phyloP scores from a whole-genome alignment of 441 rosid genomes.

The Croton setiger region DNA sequence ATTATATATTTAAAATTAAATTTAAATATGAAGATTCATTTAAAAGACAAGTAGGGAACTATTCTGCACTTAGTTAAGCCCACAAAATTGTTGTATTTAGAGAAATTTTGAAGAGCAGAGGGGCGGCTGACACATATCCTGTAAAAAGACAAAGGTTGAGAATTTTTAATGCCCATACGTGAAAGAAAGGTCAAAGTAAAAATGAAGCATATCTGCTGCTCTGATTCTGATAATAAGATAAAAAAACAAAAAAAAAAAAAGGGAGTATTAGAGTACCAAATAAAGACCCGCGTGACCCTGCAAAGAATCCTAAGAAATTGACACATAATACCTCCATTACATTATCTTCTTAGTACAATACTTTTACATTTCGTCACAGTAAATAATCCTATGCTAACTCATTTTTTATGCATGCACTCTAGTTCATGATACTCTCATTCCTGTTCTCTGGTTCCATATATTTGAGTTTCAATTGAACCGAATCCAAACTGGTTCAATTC shows the following conservation, averaged over 20 bases:
- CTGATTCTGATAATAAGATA: not conserved
- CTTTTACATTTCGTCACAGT: too few relatives aligned
- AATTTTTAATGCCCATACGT: not conserved
- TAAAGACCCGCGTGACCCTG: conserved; percentile 5
- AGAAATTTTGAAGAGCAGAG: not conserved
- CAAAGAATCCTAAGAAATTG: conserved; percentile 1
- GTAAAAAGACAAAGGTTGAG: not conserved
- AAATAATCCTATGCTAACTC: not conserved
- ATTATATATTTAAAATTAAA: too few relatives aligned
- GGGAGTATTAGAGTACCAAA: not conserved
- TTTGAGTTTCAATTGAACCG: not conserved
- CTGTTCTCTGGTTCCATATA: not conserved
- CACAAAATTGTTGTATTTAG: too few relatives aligned
- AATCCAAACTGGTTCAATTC: too few relatives aligned
- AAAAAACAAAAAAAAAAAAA: not conserved
- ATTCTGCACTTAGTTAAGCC: too few relatives aligned
- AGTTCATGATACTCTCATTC: not conserved
- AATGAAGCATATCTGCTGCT: not conserved
- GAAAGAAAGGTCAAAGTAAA: not conserved
- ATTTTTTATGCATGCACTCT: not conserved
- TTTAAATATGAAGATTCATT: too few relatives aligned
- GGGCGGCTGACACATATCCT: not conserved
- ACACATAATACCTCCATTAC: not conserved
- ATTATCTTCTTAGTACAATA: not conserved
- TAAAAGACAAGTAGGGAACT: too few relatives aligned